phyloP scores from a whole-genome alignment of 2,329 filamentous ascomycete genomes.

The Sporothrix mexicana region DNA sequence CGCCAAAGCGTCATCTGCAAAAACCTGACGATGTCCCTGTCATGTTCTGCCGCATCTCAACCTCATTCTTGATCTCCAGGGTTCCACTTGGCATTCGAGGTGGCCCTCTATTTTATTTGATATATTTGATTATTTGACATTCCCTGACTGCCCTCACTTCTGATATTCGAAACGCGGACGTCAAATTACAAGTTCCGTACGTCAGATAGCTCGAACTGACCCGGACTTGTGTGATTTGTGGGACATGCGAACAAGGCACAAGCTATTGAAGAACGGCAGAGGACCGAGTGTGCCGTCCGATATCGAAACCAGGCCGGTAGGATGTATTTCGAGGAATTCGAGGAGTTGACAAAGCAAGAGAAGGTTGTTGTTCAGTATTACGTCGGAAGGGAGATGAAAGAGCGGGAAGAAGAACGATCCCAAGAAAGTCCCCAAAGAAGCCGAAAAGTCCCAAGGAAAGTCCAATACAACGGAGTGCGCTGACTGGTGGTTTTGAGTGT shows the following conservation, averaged over 20 bases:
- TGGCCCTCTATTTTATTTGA: not conserved
- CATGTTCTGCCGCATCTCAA: not conserved
- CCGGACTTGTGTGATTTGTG: conserved; percentile 7
- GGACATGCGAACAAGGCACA: conserved; percentile 16
- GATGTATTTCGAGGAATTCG: not conserved
- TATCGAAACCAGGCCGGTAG: not conserved
- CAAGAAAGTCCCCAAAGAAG: not conserved
- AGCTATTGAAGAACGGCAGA: not conserved
- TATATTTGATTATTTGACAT: too few relatives aligned
- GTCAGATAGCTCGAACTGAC: not conserved
- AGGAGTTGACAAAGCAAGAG: not conserved
- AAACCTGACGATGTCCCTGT: not conserved
- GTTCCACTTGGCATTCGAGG: not conserved
- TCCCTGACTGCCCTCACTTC: not conserved
- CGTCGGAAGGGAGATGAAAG: too few relatives aligned
- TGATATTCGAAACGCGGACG: conserved; percentile 1
- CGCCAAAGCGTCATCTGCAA: conserved; percentile 5
- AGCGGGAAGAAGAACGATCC: too few relatives aligned
- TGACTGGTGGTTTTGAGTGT: not conserved
- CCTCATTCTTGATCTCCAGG: not conserved
- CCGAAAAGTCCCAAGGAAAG: not conserved
- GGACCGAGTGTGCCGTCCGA: conserved; percentile 15
- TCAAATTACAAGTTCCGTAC: conserved; percentile 4
- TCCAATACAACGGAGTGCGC: not conserved
- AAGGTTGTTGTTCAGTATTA: not conserved